Evolutionary conservation across 2,329 filamentous ascomycete species (phyloP).

Genomic region (Trichophyton mentagrophytes): DNA sequence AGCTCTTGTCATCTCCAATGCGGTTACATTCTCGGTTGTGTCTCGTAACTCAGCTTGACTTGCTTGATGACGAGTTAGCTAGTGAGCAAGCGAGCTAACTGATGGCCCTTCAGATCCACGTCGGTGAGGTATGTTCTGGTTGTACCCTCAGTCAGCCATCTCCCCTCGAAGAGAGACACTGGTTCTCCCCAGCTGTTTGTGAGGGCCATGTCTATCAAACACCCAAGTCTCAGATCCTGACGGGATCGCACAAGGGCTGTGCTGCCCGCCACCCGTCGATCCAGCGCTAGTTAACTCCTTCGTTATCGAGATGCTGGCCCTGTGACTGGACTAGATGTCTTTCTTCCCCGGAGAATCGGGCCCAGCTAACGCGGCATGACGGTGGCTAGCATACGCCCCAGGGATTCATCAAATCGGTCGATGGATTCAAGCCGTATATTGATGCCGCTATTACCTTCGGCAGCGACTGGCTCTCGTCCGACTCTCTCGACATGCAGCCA

Average conservation of each 20-base stretch:
- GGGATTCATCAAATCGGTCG: slow-evolving; percentile 4
- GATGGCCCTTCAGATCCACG: background rate
- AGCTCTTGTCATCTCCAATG: background rate
- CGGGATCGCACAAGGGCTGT: background rate
- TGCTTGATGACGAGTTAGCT: background rate
- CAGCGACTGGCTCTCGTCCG: slow-evolving; percentile 1
- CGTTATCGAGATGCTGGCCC: background rate
- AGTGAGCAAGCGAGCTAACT: background rate
- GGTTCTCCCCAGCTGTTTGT: background rate
- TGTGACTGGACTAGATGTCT: background rate
- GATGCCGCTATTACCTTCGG: slow-evolving; percentile 4
- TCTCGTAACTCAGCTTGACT: background rate
- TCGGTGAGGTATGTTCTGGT: background rate
- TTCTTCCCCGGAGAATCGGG: background rate
- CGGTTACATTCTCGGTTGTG: background rate
- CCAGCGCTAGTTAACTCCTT: background rate
- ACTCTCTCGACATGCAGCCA: background rate
- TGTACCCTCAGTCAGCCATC: background rate
- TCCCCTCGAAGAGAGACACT: background rate
- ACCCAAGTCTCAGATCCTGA: background rate
- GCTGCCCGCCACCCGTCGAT: background rate
- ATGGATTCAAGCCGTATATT: slow-evolving; percentile 5
- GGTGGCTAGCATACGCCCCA: background rate
- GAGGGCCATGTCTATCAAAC: background rate
- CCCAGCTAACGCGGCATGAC: background rate